Conservation (phyloP, 2,329 filamentous ascomycete species). For the Fusarium irregulare region DNA sequence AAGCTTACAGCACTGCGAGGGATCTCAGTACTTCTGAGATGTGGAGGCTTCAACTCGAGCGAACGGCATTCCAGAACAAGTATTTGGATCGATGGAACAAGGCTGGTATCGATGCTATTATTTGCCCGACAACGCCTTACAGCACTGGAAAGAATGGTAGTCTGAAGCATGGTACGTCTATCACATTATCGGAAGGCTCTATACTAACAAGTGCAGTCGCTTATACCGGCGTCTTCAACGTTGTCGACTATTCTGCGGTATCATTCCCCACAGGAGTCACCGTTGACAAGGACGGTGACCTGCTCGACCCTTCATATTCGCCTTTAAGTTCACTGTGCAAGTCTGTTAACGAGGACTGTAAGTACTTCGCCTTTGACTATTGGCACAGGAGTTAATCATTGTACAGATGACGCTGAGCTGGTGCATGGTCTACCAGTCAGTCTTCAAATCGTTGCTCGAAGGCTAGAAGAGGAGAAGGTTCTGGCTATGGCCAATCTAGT, state of each 20-base stretch:
- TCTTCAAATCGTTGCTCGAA: slow-evolving; percentile 57
- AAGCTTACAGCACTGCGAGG: slow-evolving; percentile 46
- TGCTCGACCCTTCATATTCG: slow-evolving; percentile 44
- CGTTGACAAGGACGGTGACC: slow-evolving; percentile 56
- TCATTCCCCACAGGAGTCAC: slow-evolving; percentile 59
- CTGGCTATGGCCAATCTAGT: slow-evolving; percentile 45
- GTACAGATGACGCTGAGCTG: slow-evolving; percentile 52
- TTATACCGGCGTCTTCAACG: slow-evolving; percentile 63
- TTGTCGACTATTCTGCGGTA: slow-evolving; percentile 60
- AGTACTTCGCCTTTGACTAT: slow-evolving; percentile 37
- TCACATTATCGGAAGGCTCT: rapidly evolving
- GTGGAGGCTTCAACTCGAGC: slow-evolving; percentile 61
- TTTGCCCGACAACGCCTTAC: slow-evolving; percentile 66
- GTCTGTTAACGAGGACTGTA: slow-evolving; percentile 56
- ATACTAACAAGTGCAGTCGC: slow-evolving; percentile 51
- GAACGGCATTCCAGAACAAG: slow-evolving; percentile 58
- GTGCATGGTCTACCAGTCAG: slow-evolving; percentile 58
- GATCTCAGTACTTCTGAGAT: slow-evolving; percentile 58
- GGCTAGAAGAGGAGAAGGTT: slow-evolving; percentile 56
- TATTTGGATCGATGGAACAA: slow-evolving; percentile 60
- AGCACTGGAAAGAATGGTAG: slow-evolving; percentile 56
- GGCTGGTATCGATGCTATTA: slow-evolving; percentile 68
- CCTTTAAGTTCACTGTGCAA: slow-evolving; percentile 54
- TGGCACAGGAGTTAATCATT: not conserved
- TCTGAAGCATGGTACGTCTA: slow-evolving; percentile 56